A percentile compares a stretch with the other conserved stretches of the same genome.
phyloP scores from a whole-genome alignment of 345 rosid genomes.

The Brassica carinata region DNA sequence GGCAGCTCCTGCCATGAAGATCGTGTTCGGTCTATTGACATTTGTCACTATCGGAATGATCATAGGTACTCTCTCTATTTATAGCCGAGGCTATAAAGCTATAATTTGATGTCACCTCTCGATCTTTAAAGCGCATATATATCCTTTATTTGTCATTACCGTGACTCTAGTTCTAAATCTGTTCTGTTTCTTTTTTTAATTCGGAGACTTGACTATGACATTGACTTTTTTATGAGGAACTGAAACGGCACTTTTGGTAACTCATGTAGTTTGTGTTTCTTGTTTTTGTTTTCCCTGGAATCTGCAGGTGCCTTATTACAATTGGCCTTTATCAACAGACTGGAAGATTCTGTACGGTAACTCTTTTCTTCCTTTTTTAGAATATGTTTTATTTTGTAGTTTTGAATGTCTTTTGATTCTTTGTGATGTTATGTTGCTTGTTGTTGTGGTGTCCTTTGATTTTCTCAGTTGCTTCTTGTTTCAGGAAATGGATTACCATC shows the following conservation, averaged over 20 bases:
- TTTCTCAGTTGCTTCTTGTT: neutral
- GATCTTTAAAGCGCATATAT: neutral
- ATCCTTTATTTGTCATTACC: neutral
- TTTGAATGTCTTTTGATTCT: neutral
- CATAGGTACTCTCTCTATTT: slow-evolving; percentile 53
- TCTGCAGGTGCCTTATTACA: slow-evolving; percentile 85
- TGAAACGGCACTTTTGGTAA: slow-evolving; percentile 24
- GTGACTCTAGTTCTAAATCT: slow-evolving; percentile 11
- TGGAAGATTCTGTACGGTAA: slow-evolving; percentile 83
- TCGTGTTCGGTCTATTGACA: slow-evolving; percentile 76
- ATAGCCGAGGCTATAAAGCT: neutral
- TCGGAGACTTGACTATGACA: neutral
- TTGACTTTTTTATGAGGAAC: slow-evolving; percentile 16
- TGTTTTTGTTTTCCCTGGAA: slow-evolving; percentile 10
- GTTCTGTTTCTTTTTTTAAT: neutral
- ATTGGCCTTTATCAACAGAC: slow-evolving; percentile 66
- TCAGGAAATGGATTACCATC: neutral
- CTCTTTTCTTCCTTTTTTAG: slow-evolving; percentile 4
- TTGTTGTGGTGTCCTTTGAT: neutral
- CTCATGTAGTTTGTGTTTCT: slow-evolving; percentile 27
- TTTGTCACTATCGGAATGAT: slow-evolving; percentile 93
- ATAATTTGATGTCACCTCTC: too few relatives aligned
- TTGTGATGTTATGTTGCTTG: neutral
- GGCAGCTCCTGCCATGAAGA: slow-evolving; percentile 66
- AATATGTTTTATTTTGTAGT: neutral